phyloP scores from a whole-genome alignment of 768 basidiomycete genomes.

The Cystobasidium onofrii region DNA sequence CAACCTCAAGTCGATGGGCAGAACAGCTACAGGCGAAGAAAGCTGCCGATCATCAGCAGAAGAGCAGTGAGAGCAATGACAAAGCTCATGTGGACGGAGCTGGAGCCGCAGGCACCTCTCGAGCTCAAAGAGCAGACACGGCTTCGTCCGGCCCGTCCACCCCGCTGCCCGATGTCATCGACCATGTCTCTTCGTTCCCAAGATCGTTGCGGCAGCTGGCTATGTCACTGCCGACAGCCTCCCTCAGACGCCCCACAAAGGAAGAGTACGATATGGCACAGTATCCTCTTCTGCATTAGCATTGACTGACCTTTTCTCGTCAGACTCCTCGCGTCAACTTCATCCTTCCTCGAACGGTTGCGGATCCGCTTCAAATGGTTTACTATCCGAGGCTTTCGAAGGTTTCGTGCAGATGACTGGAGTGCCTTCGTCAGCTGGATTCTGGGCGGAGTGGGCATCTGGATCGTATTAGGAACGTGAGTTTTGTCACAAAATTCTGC shows the following conservation, averaged over 20 bases:
- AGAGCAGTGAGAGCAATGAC: background rate
- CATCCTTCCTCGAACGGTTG: constrained; percentile 79
- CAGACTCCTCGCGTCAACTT: constrained; percentile 67
- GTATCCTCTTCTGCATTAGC: no score
- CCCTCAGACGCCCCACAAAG: constrained; percentile 26
- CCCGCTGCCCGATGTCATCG: constrained; percentile 5
- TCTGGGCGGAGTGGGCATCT: constrained; percentile 85
- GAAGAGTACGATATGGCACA: constrained; percentile 29
- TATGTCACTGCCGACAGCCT: constrained; percentile 16
- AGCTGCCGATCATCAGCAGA: background rate
- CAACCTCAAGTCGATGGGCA: background rate
- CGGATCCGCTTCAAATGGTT: constrained; percentile 96
- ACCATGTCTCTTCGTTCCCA: constrained; percentile 23
- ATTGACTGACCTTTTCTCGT: background rate
- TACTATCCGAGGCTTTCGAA: constrained; percentile 84
- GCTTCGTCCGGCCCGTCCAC: background rate
- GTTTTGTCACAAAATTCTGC: constrained; percentile 43
- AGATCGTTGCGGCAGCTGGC: constrained; percentile 6
- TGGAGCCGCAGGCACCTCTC: background rate
- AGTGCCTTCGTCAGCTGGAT: constrained; percentile 95
- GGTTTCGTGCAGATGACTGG: constrained; percentile 92
- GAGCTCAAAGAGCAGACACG: background rate
- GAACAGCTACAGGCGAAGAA: background rate
- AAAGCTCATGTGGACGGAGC: background rate
- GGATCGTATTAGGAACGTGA: constrained; percentile 90